Conservation (phyloP, 306 rosid species). For the Prunus fruticosa region DNA sequence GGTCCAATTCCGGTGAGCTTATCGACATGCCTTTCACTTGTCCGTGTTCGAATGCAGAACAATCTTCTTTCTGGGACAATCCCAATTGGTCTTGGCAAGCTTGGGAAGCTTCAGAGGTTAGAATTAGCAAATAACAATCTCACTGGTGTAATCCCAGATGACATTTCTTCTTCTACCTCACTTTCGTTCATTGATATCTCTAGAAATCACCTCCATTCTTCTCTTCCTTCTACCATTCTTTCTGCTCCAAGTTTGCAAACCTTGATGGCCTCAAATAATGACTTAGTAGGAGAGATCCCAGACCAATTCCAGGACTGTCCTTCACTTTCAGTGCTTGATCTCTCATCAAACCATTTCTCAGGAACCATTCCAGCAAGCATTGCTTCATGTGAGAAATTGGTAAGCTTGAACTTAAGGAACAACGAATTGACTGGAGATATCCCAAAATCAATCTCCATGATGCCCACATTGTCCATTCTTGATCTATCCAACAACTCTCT, state of each 20-base stretch:
- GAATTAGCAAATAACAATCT: slow-evolving; percentile 92
- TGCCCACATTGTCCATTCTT: slow-evolving; percentile 80
- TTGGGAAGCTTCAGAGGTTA: slow-evolving; percentile 80
- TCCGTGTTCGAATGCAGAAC: slow-evolving; percentile 89
- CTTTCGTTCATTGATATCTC: slow-evolving; percentile 94
- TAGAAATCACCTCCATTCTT: slow-evolving; percentile 62
- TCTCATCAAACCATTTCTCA: slow-evolving; percentile 67
- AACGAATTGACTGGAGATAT: slow-evolving; percentile 71
- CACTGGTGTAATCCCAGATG: slow-evolving; percentile 74
- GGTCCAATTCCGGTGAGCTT: slow-evolving; percentile 70
- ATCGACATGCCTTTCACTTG: slow-evolving; percentile 61
- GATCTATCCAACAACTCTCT: slow-evolving; percentile 95
- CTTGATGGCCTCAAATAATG: slow-evolving; percentile 66
- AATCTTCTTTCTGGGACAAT: slow-evolving; percentile 71
- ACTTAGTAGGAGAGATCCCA: slow-evolving; percentile 73
- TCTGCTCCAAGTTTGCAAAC: slow-evolving; percentile 76
- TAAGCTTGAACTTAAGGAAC: slow-evolving; percentile 75
- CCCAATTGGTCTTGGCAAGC: slow-evolving; percentile 85
- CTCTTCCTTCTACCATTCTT: slow-evolving; percentile 79
- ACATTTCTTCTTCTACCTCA: slow-evolving; percentile 71
- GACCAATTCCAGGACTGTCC: slow-evolving; percentile 89
- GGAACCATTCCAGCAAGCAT: slow-evolving; percentile 80
- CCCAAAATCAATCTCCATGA: slow-evolving; percentile 64
- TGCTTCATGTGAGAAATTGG: slow-evolving; percentile 86
- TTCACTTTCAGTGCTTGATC: slow-evolving; percentile 75